Evolutionary conservation across 768 basidiomycete genomes (phyloP), one percentile per base, ranked within the genome.

Genomic region (Scleroderma citrinum): DNA sequence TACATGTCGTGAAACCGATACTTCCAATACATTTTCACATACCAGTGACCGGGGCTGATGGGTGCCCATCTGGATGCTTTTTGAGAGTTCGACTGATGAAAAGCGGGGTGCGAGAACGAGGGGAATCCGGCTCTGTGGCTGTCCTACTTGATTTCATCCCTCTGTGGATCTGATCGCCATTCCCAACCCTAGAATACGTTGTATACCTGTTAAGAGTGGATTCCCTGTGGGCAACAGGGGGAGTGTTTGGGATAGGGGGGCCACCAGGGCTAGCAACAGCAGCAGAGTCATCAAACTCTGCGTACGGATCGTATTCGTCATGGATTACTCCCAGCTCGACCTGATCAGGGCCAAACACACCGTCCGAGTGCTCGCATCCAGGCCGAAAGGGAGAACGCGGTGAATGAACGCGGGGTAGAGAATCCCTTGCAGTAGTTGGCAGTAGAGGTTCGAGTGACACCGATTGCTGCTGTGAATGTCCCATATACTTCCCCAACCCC

Each of bases 371-470:
- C 24, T 31, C 36, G 38, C 37, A 12, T 44, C 19, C 17, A 2
- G 40, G 24, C 14, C 24, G 40, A 41, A 41, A 26, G 7, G 40
- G 16, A n/a, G 40, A 26, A 13, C 24, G 7, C 12, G 39, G 42
- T 21, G 47, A 54, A 13, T 41, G 53, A 32, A 41, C n/a, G 8
- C 3, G n/a, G 14, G 17, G n/a, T 13, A 21, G 49, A 40, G 40
- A 45, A 48, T 17, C 53, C 43, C 0, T 55, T 50, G 46, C 48
- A 55, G 5, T 56, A 47, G 21, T 41, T 13, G 4, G 49, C 45
- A n/a, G 51, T 31, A 66, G 56, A 12, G 65, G 59, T 14, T 68
- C 59, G 7, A 46, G 44, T 0, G 59, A 63, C 13, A 54, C 21
- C 10, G 63, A 65, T 29, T 43, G 50, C 6, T 40, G 54, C 30